Conservation (phyloP, 2,329 filamentous ascomycete genomes). For the Xylaria sp. region DNA sequence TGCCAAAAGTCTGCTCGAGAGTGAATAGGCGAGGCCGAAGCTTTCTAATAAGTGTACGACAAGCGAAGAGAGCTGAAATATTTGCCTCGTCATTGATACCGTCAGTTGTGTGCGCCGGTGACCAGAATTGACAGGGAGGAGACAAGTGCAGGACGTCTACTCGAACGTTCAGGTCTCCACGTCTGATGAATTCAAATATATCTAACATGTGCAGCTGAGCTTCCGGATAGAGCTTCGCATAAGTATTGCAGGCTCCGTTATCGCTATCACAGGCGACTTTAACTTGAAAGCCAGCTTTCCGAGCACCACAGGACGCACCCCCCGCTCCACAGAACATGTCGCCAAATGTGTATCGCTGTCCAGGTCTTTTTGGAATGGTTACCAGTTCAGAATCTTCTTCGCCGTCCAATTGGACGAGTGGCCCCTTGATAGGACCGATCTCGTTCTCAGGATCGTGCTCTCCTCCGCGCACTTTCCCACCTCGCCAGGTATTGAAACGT, state of each 20-base stretch:
- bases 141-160: constrained; percentile 80
- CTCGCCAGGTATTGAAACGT: constrained; percentile 44
- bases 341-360: constrained; percentile 65
- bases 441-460: constrained; percentile 36
- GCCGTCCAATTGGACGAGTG: constrained; percentile 39
- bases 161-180: constrained; percentile 49
- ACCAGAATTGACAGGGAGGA: constrained; percentile 82
- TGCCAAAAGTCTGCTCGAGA: constrained; percentile 81
- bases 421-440: constrained; percentile 23
- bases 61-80: constrained; percentile 67
- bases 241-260: constrained; percentile 65
- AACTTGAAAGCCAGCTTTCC: constrained; percentile 63
- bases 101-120: constrained; percentile 72
- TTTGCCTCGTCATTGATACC: constrained; percentile 74
- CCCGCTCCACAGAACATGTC: constrained; percentile 74
- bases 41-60: constrained; percentile 66
- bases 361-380: constrained; percentile 39
- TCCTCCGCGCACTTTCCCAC: constrained; percentile 46
- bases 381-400: constrained; percentile 28
- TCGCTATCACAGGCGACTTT: constrained; percentile 74
- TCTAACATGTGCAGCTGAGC: constrained; percentile 61
- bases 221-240: constrained; percentile 67
- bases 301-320: constrained; percentile 67
- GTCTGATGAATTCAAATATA: constrained; percentile 61
- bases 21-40: constrained; percentile 76